Base-by-base conservation (phyloP, 2,329 filamentous ascomycete species). In the Ophiocordyceps australis region DNA sequence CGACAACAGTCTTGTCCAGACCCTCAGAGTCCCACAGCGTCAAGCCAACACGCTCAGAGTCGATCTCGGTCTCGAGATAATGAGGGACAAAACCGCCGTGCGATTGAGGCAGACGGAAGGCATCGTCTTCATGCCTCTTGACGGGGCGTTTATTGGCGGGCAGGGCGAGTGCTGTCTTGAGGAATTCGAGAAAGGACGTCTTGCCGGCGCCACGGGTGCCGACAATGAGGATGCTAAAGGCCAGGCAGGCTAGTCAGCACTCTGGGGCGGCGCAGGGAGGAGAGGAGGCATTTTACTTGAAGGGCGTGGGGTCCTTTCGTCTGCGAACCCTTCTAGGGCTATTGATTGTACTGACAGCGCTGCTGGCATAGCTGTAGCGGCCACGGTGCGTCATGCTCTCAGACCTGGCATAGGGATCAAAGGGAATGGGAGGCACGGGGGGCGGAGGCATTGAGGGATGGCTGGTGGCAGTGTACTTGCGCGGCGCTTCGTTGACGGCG, bases 331-430 rank as follows among this genome's bases (percentile, higher is more conserved):
- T 74, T 37, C 89, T 74, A 35, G 89, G 86, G 50, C 78, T 93
- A 58, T 93, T 93, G 56, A 93, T 72, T 32, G 81, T 78, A 59
- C 81, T 93, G 37, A 86, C 69, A 28, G 80, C 77, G 52, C 79
- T 91, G 56, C 80, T 92, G 30, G 86, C 83, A 54, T 94, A 95
- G 57, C 85, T 94, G 55, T 92, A 93, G 37, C 89, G 78, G 32
- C 86, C 83, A 39, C 89, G 82, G 52, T 95, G 76, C 39, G 86
- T 85, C 81, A 95, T 94, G 62, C 86, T 94, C 58, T 91, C 81
- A 19, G 78, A 75, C 35, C 80, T 69, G 23, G 77, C 72, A 44
- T 89, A 89, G 10, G 80, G 77, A 41, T 92, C 82, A 34, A 67
- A 62, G 40, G 69, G 68, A 27, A 75, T 55, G 2, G 72, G 69